Percentiles rank a stretch among this genome's conserved stretches.
phyloP scores from a whole-genome alignment of 2,329 filamentous ascomycete genomes.

The Colletotrichum theobromicola region DNA sequence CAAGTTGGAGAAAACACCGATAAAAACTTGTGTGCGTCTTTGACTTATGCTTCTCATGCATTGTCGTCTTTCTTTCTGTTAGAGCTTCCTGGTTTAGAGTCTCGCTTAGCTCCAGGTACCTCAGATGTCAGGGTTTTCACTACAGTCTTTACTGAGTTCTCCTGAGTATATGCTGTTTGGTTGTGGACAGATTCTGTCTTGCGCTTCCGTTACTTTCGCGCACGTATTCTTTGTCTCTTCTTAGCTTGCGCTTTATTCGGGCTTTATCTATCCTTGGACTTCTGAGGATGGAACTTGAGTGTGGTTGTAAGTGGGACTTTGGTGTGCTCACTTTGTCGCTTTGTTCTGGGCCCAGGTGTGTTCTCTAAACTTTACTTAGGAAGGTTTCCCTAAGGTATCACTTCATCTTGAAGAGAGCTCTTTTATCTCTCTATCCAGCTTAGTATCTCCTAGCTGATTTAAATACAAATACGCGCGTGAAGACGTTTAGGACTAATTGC shows the following conservation, averaged over 20 bases:
- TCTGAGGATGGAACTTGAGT: fast-evolving
- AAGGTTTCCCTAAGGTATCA: too few species aligned
- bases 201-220: background rate
- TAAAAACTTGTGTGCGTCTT: background rate
- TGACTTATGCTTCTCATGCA: background rate
- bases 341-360: fast-evolving
- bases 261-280: background rate
- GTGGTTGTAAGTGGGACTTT: background rate
- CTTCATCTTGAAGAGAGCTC: too few species aligned
- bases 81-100: too few species aligned
- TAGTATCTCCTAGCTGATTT: background rate
- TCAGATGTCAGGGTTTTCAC: too few species aligned
- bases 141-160: too few species aligned
- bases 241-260: background rate
- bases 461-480: fast-evolving
- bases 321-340: background rate
- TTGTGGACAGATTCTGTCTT: fast-evolving
- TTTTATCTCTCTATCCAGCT: background rate
- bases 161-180: background rate
- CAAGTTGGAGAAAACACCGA: fast-evolving
- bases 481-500: fast-evolving
- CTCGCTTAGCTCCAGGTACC: too few species aligned
- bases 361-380: too few species aligned
- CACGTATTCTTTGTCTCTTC: background rate
- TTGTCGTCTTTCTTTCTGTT: background rate